Percentiles rank a stretch among this genome's conserved stretches.
Conservation (phyloP, 176 grass and related monocot genomes). For the Thinopyrum elongatum region DNA sequence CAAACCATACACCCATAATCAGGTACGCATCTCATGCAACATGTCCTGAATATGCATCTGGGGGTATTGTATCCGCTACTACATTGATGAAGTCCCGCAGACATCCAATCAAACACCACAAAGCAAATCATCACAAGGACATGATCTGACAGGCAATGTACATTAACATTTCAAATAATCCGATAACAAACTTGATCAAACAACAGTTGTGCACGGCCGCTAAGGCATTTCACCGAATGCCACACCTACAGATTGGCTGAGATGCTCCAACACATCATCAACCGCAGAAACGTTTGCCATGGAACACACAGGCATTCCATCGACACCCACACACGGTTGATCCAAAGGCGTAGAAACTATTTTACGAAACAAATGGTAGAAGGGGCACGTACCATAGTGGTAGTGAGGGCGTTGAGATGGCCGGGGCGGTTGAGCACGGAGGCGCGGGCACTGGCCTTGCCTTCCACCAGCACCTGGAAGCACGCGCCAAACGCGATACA, state of each 20-base stretch:
- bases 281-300: neutral
- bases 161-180: neutral
- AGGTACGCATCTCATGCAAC: neutral
- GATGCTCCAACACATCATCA: neutral
- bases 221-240: slow-evolving; percentile 1
- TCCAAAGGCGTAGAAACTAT: neutral
- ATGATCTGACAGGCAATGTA: neutral
- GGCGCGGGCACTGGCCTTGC: slow-evolving; percentile 65
- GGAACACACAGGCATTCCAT: neutral
- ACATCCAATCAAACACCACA: neutral
- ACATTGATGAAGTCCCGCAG: neutral
- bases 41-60: neutral
- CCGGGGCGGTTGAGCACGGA: slow-evolving; percentile 78
- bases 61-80: neutral
- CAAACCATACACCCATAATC: neutral
- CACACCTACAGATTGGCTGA: neutral
- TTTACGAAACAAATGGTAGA: neutral
- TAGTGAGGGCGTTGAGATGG: slow-evolving; percentile 70
- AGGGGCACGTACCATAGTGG: slow-evolving; percentile 53
- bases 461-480: slow-evolving; percentile 76
- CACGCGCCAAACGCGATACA: neutral
- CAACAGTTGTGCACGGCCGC: neutral
- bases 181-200: neutral
- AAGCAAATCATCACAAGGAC: neutral
- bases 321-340: neutral